These are phyloP conservation scores for Suhomyces kunorum DNA, from an alignment of 1,139 yeast species.

Conservation along the genomic window DNA sequence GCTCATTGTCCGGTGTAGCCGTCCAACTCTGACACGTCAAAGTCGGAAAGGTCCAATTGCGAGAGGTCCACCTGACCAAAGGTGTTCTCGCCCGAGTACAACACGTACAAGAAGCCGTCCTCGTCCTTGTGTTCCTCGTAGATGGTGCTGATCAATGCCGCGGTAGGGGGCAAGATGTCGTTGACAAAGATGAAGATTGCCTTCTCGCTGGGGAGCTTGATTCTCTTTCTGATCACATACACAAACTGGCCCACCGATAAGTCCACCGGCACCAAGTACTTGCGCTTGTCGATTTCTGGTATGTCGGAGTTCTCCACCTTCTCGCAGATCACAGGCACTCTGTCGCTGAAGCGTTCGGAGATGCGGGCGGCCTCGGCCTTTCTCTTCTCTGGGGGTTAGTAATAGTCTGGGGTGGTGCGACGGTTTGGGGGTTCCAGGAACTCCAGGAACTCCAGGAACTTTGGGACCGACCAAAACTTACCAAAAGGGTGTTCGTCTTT, in stretches of 20 bases:
- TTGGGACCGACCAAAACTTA: conserved; percentile 36
- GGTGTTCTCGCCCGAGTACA: conserved; percentile 86
- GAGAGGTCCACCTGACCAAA: conserved; percentile 57
- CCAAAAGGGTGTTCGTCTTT: conserved; percentile 91
- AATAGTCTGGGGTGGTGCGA: conserved; percentile 7
- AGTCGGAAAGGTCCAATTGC: conserved; percentile 29
- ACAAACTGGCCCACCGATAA: conserved; percentile 97
- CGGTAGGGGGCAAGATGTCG: conserved; percentile 96
- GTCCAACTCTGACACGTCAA: conserved; percentile 12
- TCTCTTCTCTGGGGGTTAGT: conserved; percentile 69
- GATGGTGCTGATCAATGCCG: conserved; percentile 91
- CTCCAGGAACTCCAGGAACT: too few relatives aligned
- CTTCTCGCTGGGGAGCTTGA: conserved; percentile 94
- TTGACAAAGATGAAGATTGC: conserved; percentile 96
- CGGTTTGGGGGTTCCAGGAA: too few relatives aligned
- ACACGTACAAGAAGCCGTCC: conserved; percentile 93
- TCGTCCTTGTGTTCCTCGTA: conserved; percentile 97
- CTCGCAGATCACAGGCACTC: conserved; percentile 97
- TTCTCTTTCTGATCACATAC: conserved; percentile 93
- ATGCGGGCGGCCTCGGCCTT: conserved; percentile 94
- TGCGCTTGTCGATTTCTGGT: conserved; percentile 94
- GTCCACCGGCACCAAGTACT: conserved; percentile 94
- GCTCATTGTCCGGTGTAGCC: conserved; percentile 13
- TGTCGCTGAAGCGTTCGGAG: conserved; percentile 82
- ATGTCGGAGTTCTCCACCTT: conserved; percentile 96